phyloP scores from a whole-genome alignment of 129 eudicot genomes.

The Smallanthus sonchifolius region DNA sequence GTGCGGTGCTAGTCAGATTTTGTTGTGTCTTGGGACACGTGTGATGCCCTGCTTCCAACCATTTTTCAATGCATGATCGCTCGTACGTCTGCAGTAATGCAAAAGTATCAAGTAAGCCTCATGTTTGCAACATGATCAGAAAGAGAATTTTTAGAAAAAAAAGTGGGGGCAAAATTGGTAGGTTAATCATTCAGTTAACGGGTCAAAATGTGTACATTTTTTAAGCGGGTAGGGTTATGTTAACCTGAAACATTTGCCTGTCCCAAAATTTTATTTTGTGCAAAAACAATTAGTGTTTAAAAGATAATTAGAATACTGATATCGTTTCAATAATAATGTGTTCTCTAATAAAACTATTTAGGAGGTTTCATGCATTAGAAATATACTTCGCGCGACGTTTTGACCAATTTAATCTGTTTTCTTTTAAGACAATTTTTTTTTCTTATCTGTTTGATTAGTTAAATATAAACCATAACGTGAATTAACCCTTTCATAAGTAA shows the following conservation, averaged over 20 bases:
- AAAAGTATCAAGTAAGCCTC: not conserved
- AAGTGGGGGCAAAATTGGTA: not conserved
- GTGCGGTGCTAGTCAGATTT: constrained; percentile 48
- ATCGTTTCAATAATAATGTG: no score
- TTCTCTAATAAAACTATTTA: no score
- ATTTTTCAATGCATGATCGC: constrained; percentile 82
- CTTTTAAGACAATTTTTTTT: not conserved
- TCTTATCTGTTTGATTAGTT: not conserved
- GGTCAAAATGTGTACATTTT: not conserved
- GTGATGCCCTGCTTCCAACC: constrained; percentile 87
- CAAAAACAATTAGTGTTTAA: not conserved
- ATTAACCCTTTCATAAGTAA: not conserved
- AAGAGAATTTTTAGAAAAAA: not conserved
- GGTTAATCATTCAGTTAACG: not conserved
- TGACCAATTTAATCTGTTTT: not conserved
- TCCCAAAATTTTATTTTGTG: not conserved
- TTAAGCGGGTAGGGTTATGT: not conserved
- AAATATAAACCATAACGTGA: not conserved
- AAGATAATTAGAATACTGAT: no score
- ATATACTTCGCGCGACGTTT: not conserved
- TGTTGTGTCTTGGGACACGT: constrained; percentile 97
- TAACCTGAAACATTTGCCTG: not conserved
- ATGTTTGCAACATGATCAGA: not conserved
- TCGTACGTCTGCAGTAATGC: constrained; percentile 68
- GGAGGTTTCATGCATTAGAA: not conserved